A percentile compares a stretch with the other conserved stretches of the same genome.
These are phyloP conservation scores for Solanum tarapatanum DNA, from an alignment of 257 asterid genomes.

Conservation along the genomic window DNA sequence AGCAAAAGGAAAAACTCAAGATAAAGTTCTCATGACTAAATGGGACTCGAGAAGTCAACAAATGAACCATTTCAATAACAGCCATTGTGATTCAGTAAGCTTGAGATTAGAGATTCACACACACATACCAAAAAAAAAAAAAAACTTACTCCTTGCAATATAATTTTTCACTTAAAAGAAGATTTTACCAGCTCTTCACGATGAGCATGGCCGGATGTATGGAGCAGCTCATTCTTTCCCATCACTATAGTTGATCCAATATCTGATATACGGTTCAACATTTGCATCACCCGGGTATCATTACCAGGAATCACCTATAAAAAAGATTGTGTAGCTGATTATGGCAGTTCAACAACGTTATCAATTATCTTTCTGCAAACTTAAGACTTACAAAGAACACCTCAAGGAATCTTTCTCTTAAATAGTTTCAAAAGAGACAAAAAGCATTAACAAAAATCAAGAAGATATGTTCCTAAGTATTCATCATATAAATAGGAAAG, in stretches of 20 bases:
- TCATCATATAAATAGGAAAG: neutral
- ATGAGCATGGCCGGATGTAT: constrained; percentile 96
- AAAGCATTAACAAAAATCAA: neutral
- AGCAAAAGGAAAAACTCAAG: neutral
- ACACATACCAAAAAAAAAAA: neutral
- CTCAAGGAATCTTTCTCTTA: neutral
- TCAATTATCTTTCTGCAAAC: neutral
- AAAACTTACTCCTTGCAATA: neutral
- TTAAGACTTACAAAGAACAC: neutral
- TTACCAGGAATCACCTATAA: constrained; percentile 96
- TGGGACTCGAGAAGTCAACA: neutral
- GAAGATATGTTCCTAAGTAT: neutral
- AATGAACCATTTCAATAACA: neutral
- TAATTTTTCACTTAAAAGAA: constrained; percentile 6
- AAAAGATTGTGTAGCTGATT: constrained; percentile 13
- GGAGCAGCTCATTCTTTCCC: constrained; percentile 92
- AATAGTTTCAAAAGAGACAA: neutral
- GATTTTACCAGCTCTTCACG: constrained; percentile 88
- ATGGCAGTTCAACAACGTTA: neutral
- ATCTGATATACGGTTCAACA: constrained; percentile 90
- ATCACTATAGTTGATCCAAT: constrained; percentile 84
- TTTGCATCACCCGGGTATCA: constrained; percentile 91
- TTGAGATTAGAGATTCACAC: neutral
- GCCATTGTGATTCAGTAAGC: neutral
- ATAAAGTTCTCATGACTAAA: neutral